phyloP scores from a whole-genome alignment of 352 stramenopile genomes.

The Globisporangium mamillatum region DNA sequence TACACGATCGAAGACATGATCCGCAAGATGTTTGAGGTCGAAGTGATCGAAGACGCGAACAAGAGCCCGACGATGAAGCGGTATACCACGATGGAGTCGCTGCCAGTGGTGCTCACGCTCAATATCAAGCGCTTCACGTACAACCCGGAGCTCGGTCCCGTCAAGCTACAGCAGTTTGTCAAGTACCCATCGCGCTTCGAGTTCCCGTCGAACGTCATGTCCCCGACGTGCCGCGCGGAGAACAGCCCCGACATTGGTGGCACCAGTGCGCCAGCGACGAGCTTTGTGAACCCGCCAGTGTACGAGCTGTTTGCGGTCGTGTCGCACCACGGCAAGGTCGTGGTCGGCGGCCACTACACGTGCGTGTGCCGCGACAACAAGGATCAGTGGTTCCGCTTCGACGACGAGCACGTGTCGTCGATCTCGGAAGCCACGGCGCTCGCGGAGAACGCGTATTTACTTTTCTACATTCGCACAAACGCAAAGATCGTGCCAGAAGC shows the following conservation, averaged over 20 bases:
- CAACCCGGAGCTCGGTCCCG: conserved; percentile 66
- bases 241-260: conserved; percentile 21
- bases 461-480: conserved; percentile 79
- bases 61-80: conserved; percentile 60
- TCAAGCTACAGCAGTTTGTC: conserved; percentile 85
- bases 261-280: conserved; percentile 20
- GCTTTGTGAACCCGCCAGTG: conserved; percentile 41
- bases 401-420: conserved; percentile 79
- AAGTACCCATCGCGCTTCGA: conserved; percentile 72
- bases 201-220: conserved; percentile 71
- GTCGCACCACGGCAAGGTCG: conserved; percentile 76
- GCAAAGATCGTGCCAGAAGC: conserved; percentile 3
- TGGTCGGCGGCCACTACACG: conserved; percentile 83
- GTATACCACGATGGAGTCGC: conserved; percentile 64
- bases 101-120: conserved; percentile 75
- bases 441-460: conserved; percentile 72
- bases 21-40: conserved; percentile 63
- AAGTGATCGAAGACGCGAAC: conserved; percentile 66
- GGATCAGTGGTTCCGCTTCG: conserved; percentile 83
- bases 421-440: conserved; percentile 70
- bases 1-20: conserved; percentile 81
- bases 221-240: conserved; percentile 53
- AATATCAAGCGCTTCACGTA: conserved; percentile 88
- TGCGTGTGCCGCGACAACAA: conserved; percentile 85
- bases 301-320: conserved; percentile 87